Evolutionary conservation across 257 asterid genomes (phyloP).

Genomic region (Fraxinus americana): DNA sequence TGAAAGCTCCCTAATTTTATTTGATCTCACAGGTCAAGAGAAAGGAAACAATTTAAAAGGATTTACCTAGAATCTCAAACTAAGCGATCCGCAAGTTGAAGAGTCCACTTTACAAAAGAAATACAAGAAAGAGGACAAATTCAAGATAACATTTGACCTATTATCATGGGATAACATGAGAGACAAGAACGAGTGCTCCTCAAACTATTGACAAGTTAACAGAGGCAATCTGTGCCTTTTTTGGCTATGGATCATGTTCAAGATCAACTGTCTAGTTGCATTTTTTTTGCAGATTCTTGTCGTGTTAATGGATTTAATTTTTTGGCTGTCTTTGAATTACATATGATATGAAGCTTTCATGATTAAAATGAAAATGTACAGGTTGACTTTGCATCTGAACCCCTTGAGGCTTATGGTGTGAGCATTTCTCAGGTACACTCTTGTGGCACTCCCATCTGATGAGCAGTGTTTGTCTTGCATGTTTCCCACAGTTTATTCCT

Average conservation of each 20-base stretch:
- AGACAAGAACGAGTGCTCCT: background rate
- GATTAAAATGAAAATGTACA: constrained; percentile 33
- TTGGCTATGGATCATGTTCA: constrained; percentile 2
- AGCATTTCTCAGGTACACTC: constrained; percentile 76
- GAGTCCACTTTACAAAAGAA: background rate
- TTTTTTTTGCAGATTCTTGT: background rate
- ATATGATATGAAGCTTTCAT: constrained; percentile 22
- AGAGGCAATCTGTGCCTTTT: background rate
- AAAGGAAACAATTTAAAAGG: background rate
- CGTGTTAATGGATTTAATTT: constrained; percentile 2
- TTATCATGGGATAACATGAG: background rate
- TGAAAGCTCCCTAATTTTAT: background rate
- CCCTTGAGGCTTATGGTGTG: constrained; percentile 76
- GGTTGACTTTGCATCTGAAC: constrained; percentile 91
- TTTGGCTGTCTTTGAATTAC: constrained; percentile 20
- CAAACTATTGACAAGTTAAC: background rate
- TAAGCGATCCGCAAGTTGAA: background rate
- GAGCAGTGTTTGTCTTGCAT: background rate
- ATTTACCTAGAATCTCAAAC: background rate
- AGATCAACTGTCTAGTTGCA: background rate
- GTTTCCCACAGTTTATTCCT: background rate
- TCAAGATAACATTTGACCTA: background rate
- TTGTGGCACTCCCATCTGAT: constrained; percentile 13
- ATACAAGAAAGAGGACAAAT: background rate
- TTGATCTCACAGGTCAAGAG: background rate